A percentile compares a stretch with the other conserved stretches of the same genome.
Evolutionary conservation across 768 basidiomycete species (phyloP).

Genomic region (Collybiopsis confluens): DNA sequence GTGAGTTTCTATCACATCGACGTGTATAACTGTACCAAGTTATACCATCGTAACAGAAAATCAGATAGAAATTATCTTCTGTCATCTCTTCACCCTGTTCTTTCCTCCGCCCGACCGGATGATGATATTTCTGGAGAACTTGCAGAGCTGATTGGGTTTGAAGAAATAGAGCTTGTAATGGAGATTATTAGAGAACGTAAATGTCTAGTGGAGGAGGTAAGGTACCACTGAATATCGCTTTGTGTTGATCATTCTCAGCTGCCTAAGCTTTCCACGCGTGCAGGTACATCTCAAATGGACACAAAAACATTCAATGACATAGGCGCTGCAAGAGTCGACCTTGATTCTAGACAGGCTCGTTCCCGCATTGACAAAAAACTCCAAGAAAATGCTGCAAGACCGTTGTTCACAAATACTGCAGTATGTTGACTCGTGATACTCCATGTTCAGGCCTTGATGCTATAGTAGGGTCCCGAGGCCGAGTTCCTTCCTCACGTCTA

Average conservation of each 20-base stretch:
- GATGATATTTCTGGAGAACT: slow-evolving; percentile 78
- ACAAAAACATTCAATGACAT: not conserved
- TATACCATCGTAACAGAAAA: slow-evolving; percentile 17
- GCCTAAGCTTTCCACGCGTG: not conserved
- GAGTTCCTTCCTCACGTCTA: slow-evolving; percentile 88
- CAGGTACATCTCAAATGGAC: not conserved
- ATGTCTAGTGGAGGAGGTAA: slow-evolving; percentile 46
- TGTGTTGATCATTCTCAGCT: not conserved
- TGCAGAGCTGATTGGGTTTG: slow-evolving; percentile 78
- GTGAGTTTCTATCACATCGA: slow-evolving; percentile 17
- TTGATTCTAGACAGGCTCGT: slow-evolving; percentile 46
- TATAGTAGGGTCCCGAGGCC: slow-evolving; percentile 41
- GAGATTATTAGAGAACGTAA: slow-evolving; percentile 61
- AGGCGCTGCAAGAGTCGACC: slow-evolving; percentile 9
- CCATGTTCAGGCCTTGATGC: not conserved
- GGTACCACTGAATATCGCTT: slow-evolving; percentile 12
- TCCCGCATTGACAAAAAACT: slow-evolving; percentile 60
- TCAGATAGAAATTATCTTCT: slow-evolving; percentile 22
- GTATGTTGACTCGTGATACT: slow-evolving; percentile 30
- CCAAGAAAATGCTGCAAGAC: slow-evolving; percentile 57
- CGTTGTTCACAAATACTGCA: slow-evolving; percentile 54
- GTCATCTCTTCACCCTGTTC: slow-evolving; percentile 27
- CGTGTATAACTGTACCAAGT: too few relatives aligned
- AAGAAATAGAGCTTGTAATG: slow-evolving; percentile 74
- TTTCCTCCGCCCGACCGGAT: slow-evolving; percentile 48